phyloP scores from a whole-genome alignment of 23 red algal genomes.

The Gracilaria domingensis region DNA sequence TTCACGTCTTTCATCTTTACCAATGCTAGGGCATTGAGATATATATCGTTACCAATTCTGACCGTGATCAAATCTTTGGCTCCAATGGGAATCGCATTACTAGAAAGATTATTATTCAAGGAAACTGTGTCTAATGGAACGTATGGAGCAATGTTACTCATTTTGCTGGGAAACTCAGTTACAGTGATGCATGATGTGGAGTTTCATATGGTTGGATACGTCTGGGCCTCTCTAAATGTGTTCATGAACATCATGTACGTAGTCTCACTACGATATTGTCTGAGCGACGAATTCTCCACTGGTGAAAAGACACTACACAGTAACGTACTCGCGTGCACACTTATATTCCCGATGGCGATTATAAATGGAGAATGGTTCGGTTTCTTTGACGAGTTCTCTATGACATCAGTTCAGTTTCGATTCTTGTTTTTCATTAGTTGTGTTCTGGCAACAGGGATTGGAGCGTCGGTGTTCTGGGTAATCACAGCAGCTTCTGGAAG shows the following conservation, averaged over 20 bases:
- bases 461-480: conserved; percentile 86
- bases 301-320: conserved; percentile 77
- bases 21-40: conserved; percentile 83
- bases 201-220: conserved; percentile 78
- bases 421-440: conserved; percentile 73
- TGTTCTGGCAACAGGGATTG: conserved; percentile 73
- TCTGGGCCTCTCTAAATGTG: conserved; percentile 86
- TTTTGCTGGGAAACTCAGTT: conserved; percentile 67
- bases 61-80: conserved; percentile 84
- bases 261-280: conserved; percentile 56
- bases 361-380: conserved; percentile 67
- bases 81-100: conserved; percentile 78
- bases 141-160: conserved; percentile 74
- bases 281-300: conserved; percentile 63
- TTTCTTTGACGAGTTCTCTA: conserved; percentile 42
- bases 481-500: conserved; percentile 78
- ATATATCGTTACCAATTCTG: conserved; percentile 87
- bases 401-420: conserved; percentile 48
- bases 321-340: conserved; percentile 64
- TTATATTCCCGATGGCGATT: conserved; percentile 72
- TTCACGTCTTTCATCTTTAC: conserved; percentile 92
- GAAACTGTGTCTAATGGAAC: conserved; percentile 64
- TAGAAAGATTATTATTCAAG: conserved; percentile 62
- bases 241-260: conserved; percentile 85
- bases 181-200: conserved; percentile 75